Evolutionary conservation across 257 asterid genomes (phyloP).

Genomic region (Solanum paucissectum): DNA sequence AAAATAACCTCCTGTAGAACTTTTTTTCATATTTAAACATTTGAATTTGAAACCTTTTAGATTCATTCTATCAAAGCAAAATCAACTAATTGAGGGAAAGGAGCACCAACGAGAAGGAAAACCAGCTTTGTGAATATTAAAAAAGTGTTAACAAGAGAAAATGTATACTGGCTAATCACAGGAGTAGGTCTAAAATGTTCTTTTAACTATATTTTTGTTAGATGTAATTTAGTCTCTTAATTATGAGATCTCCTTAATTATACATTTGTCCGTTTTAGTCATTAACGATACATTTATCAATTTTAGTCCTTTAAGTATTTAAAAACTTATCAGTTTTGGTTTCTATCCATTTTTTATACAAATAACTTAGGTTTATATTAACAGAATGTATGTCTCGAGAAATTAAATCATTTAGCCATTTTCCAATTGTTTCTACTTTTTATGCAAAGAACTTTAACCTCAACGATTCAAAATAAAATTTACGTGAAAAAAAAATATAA

Average conservation of each 20-base stretch:
- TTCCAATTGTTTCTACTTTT: too few species aligned
- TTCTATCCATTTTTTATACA: too few species aligned
- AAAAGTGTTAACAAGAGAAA: neutral
- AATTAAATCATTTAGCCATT: too few species aligned
- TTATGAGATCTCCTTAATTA: too few species aligned
- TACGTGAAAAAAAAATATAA: accelerated
- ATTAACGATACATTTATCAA: neutral
- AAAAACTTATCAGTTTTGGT: too few species aligned
- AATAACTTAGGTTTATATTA: too few species aligned
- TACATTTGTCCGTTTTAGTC: too few species aligned
- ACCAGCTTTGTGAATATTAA: neutral
- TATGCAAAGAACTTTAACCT: neutral
- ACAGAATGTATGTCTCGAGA: neutral
- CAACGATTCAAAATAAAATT: neutral
- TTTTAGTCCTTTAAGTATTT: too few species aligned
- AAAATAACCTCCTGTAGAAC: too few species aligned
- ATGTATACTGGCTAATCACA: accelerated
- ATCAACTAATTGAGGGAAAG: neutral
- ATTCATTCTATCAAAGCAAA: neutral
- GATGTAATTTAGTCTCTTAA: too few species aligned
- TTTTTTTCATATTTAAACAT: neutral
- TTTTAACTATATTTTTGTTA: accelerated
- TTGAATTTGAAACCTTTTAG: neutral
- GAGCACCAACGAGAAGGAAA: neutral
- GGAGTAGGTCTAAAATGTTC: too few species aligned